A percentile compares a stretch with the other conserved stretches of the same genome.
Evolutionary conservation across 2,329 filamentous ascomycete species (phyloP).

Genomic region (Cadophora sp.): DNA sequence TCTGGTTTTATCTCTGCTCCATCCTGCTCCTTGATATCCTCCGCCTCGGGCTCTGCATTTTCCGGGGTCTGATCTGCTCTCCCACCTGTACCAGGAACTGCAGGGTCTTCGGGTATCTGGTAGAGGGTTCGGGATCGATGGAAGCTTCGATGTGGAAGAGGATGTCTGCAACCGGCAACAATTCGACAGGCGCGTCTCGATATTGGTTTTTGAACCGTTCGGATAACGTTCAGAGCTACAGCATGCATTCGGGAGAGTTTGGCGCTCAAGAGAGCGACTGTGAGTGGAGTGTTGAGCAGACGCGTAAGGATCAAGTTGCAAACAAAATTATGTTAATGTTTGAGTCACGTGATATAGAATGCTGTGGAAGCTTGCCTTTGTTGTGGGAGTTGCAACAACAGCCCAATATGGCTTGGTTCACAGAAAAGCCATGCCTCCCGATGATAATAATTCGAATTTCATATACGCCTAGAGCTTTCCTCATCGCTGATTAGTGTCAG

Average conservation of each 20-base stretch:
- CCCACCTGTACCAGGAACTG: conserved; percentile 19
- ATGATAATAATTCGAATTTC: too few species aligned
- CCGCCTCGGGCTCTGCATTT: conserved; percentile 31
- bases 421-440: too few species aligned
- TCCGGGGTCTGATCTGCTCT: conserved; percentile 20
- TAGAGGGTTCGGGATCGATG: conserved; percentile 39
- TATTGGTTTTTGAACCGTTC: conserved; percentile 39
- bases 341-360: not conserved
- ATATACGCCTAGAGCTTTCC: not conserved
- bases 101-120: conserved; percentile 36
- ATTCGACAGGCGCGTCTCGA: conserved; percentile 41
- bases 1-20: conserved; percentile 18
- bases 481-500: not conserved
- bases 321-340: not conserved
- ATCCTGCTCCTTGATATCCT: conserved; percentile 26
- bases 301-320: not conserved
- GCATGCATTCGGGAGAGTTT: conserved; percentile 43
- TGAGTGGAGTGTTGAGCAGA: not conserved
- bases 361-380: too few species aligned
- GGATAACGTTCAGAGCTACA: conserved; percentile 39
- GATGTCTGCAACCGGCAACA: conserved; percentile 39
- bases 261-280: conserved; percentile 39
- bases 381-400: too few species aligned
- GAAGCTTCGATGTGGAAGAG: conserved; percentile 40
- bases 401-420: too few species aligned